phyloP scores from a whole-genome alignment of 352 stramenopile species.

The Phytopythium sindhum region DNA sequence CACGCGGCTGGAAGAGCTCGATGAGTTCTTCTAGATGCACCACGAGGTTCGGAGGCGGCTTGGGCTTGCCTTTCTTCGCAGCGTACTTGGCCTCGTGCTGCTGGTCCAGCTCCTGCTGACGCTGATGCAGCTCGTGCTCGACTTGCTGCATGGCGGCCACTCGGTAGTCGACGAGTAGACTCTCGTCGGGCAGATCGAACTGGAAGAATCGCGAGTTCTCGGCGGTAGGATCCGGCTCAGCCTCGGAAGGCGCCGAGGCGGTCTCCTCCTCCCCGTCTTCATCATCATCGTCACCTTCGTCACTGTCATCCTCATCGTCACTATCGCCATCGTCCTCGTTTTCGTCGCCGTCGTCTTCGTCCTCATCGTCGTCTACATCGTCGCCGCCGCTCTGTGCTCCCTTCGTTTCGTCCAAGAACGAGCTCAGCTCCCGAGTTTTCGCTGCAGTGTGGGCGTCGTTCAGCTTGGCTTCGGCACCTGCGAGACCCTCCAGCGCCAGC shows the following conservation, averaged over 20 bases:
- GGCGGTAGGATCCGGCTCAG: neutral
- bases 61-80: conserved; percentile 14
- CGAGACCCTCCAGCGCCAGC: conserved; percentile 31
- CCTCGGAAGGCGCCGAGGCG: neutral
- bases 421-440: conserved; percentile 22
- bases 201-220: conserved; percentile 33
- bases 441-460: conserved; percentile 16
- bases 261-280: conserved; percentile 13
- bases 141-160: conserved; percentile 32
- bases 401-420: conserved; percentile 9
- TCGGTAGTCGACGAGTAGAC: conserved; percentile 40
- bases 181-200: conserved; percentile 44
- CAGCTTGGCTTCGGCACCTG: conserved; percentile 25
- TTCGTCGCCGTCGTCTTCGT: conserved; percentile 10
- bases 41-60: conserved; percentile 12
- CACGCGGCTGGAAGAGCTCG: conserved; percentile 37
- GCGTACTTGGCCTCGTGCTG: conserved; percentile 4
- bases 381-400: conserved; percentile 11
- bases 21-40: conserved; percentile 42
- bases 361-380: conserved; percentile 15
- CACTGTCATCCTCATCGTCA: conserved; percentile 10
- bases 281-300: conserved; percentile 10
- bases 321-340: conserved; percentile 12
- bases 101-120: conserved; percentile 9
- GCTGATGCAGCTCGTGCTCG: conserved; percentile 31